Conservation (phyloP, 768 basidiomycete genomes). For the Panaeolus cyanescens region DNA sequence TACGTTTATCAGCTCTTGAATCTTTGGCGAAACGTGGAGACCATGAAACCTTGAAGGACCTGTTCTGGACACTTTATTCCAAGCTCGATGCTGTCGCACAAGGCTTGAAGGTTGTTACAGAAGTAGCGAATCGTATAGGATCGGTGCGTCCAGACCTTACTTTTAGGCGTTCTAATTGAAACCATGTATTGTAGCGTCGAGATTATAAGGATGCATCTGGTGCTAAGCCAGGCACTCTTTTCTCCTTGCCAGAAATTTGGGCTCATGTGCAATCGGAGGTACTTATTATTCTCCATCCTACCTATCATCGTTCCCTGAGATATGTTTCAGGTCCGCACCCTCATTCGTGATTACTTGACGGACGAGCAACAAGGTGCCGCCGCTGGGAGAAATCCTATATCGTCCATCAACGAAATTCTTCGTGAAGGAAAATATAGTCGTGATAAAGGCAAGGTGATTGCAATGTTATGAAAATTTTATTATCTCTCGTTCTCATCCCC, state of each 20-base stretch:
- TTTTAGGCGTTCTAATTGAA: slow-evolving; percentile 8
- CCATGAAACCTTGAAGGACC: slow-evolving; percentile 84
- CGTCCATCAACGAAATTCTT: slow-evolving; percentile 92
- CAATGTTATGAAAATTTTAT: background rate
- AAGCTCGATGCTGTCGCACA: slow-evolving; percentile 94
- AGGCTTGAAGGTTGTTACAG: slow-evolving; percentile 85
- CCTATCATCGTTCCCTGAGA: slow-evolving; percentile 7
- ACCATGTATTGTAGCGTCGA: slow-evolving; percentile 58
- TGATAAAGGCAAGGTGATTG: slow-evolving; percentile 74
- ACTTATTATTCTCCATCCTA: slow-evolving; percentile 11
- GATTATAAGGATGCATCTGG: slow-evolving; percentile 90
- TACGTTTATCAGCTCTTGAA: slow-evolving; percentile 76
- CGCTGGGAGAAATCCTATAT: slow-evolving; percentile 83
- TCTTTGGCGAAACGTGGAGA: slow-evolving; percentile 71
- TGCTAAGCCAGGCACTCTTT: slow-evolving; percentile 72
- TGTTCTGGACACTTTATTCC: slow-evolving; percentile 97
- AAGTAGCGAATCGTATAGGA: slow-evolving; percentile 88
- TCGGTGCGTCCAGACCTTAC: slow-evolving; percentile 60
- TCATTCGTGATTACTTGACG: slow-evolving; percentile 89
- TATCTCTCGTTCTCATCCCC: background rate
- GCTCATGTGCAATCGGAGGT: slow-evolving; percentile 89
- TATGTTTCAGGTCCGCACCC: slow-evolving; percentile 65
- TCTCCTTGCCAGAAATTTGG: slow-evolving; percentile 89
- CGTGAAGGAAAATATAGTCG: slow-evolving; percentile 79
- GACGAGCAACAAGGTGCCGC: slow-evolving; percentile 84